These are phyloP conservation scores for Paramarasmius palmivorus DNA, from an alignment of 1,284 basidiomycete species.

Conservation along the genomic window DNA sequence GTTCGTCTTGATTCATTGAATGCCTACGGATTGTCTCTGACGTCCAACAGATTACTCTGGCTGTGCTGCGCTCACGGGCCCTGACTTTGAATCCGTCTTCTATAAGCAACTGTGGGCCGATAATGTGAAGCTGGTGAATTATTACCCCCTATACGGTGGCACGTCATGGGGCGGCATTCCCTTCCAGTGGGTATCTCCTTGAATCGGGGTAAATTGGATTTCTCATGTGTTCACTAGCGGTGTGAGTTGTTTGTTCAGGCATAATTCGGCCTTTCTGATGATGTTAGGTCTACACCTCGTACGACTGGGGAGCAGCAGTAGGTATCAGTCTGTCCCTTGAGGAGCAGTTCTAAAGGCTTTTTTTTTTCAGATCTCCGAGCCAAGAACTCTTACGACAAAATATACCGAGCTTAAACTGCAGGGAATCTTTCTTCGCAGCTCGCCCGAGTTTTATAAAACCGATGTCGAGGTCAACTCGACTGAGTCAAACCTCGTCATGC, in stretches of 20 bases:
- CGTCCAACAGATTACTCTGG: constrained; percentile 35
- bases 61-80: constrained; percentile 58
- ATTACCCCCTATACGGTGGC: constrained; percentile 72
- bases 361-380: constrained; percentile 60
- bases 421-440: constrained; percentile 72
- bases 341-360: no score
- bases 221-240: constrained; percentile 13
- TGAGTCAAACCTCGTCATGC: constrained; percentile 43
- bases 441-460: constrained; percentile 76
- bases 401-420: constrained; percentile 76
- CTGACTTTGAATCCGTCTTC: constrained; percentile 75
- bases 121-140: constrained; percentile 75
- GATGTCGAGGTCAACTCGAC: constrained; percentile 63
- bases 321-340: constrained; percentile 4
- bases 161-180: constrained; percentile 80
- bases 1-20: constrained; percentile 25
- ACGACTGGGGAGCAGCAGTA: constrained; percentile 66
- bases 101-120: constrained; percentile 74
- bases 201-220: not conserved
- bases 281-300: constrained; percentile 64
- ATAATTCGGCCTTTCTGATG: no score
- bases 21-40: not conserved
- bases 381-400: constrained; percentile 63
- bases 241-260: constrained; percentile 23
- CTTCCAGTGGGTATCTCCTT: constrained; percentile 46